Conservation (phyloP, 176 grass and related monocot species). For the Ananas comosus region DNA sequence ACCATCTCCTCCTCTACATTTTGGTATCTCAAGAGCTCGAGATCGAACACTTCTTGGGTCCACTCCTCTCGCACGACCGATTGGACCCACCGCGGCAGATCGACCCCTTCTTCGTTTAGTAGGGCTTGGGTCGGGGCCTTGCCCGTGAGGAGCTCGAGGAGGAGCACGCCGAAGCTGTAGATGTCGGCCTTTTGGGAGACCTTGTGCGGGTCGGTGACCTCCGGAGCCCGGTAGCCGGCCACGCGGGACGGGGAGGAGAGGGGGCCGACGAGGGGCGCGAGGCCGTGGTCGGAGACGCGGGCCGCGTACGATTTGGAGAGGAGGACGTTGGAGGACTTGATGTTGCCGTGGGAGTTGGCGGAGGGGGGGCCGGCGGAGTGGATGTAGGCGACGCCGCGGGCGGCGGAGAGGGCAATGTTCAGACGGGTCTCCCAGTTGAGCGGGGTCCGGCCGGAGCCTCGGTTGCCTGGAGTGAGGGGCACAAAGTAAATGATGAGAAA, state of each 20-base stretch:
- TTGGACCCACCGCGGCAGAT: slow-evolving; percentile 94
- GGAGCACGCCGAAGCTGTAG: slow-evolving; percentile 80
- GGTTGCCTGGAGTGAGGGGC: slow-evolving; percentile 46
- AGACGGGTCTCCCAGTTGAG: slow-evolving; percentile 83
- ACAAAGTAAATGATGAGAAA: not conserved
- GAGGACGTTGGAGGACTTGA: slow-evolving; percentile 97
- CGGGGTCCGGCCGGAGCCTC: slow-evolving; percentile 67
- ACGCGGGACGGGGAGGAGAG: slow-evolving; percentile 46
- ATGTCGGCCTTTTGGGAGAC: slow-evolving; percentile 75
- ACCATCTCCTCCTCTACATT: slow-evolving; percentile 97
- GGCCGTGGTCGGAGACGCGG: slow-evolving; percentile 89
- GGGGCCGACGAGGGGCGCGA: slow-evolving; percentile 55
- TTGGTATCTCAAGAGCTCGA: slow-evolving; percentile 82
- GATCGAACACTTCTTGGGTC: slow-evolving; percentile 92
- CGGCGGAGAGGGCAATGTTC: slow-evolving; percentile 58
- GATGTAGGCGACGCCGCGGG: slow-evolving; percentile 62
- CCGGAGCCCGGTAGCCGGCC: slow-evolving; percentile 85
- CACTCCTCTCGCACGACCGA: slow-evolving; percentile 87
- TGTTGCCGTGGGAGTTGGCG: slow-evolving; percentile 96
- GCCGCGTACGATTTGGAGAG: slow-evolving; percentile 79
- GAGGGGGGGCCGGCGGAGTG: slow-evolving; percentile 49
- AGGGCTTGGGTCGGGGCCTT: slow-evolving; percentile 90
- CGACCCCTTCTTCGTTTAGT: slow-evolving; percentile 83
- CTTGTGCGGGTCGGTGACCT: slow-evolving; percentile 73
- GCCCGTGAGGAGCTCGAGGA: slow-evolving; percentile 88